phyloP scores from a whole-genome alignment of 345 rosid genomes.

The Citrus glauca region DNA sequence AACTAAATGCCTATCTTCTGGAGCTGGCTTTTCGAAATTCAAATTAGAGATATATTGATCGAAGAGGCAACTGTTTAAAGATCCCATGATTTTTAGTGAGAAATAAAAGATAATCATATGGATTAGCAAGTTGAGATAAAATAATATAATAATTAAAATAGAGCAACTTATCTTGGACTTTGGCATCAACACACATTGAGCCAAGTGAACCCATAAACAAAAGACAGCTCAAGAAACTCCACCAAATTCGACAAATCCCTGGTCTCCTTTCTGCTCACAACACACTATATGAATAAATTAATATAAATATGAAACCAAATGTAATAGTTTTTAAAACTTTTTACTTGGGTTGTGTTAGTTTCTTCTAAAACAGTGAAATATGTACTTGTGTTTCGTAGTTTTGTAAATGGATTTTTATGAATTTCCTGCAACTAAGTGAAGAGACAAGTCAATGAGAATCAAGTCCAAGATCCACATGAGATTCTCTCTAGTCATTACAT shows the following conservation, averaged over 20 bases:
- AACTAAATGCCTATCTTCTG: background rate
- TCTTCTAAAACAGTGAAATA: constrained; percentile 7
- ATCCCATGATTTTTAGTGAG: constrained; percentile 10
- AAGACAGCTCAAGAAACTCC: constrained; percentile 34
- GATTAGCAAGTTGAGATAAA: constrained; percentile 33
- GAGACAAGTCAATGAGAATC: constrained; percentile 26
- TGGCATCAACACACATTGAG: constrained; percentile 25
- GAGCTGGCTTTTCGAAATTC: background rate
- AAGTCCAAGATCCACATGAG: constrained; percentile 30
- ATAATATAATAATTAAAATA: background rate
- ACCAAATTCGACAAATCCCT: constrained; percentile 53
- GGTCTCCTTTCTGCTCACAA: background rate
- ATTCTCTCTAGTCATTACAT: constrained; percentile 4
- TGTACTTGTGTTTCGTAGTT: background rate
- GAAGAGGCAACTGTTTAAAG: background rate
- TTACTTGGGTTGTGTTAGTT: background rate
- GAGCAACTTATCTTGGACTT: constrained; percentile 20
- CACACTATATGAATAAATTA: background rate
- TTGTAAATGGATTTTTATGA: constrained; percentile 6
- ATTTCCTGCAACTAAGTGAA: constrained; percentile 3
- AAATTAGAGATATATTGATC: background rate
- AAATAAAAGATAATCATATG: constrained; percentile 2
- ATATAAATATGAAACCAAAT: background rate
- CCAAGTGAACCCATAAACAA: constrained; percentile 32
- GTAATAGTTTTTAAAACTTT: no score